phyloP scores from a whole-genome alignment of 768 basidiomycete genomes.

The Saitozyma podzolica region DNA sequence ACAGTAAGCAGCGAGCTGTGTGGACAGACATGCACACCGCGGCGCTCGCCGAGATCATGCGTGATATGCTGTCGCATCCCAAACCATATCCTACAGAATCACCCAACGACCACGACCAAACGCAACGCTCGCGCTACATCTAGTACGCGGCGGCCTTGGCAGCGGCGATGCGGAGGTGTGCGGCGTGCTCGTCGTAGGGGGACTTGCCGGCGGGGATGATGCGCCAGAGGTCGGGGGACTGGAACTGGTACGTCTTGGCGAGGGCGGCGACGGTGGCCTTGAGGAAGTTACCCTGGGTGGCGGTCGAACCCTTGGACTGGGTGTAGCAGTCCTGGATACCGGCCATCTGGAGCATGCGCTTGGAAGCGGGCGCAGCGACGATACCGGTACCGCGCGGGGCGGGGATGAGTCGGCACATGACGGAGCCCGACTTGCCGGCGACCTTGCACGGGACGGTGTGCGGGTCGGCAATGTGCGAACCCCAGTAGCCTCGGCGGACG shows the following conservation, averaged over 20 bases:
- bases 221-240: slow-evolving; percentile 96
- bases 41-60: too few relatives aligned
- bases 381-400: slow-evolving; percentile 99
- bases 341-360: slow-evolving; percentile 93
- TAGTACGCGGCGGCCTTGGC: slow-evolving; percentile 60
- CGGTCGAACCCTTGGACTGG: slow-evolving; percentile 95
- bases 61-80: not conserved
- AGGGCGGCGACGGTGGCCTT: slow-evolving; percentile 94
- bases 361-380: slow-evolving; percentile 96
- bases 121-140: not conserved
- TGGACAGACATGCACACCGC: too few relatives aligned
- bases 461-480: slow-evolving; percentile 96
- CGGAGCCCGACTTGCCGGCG: slow-evolving; percentile 96
- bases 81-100: not conserved
- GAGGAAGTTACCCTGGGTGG: slow-evolving; percentile 73
- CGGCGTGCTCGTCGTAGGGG: slow-evolving; percentile 87
- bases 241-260: slow-evolving; percentile 94
- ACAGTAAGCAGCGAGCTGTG: too few relatives aligned
- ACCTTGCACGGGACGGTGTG: slow-evolving; percentile 99
- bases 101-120: not conserved
- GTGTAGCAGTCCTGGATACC: slow-evolving; percentile 98
- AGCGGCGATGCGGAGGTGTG: slow-evolving; percentile 79
- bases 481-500: slow-evolving; percentile 99
- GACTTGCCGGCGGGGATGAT: slow-evolving; percentile 66
- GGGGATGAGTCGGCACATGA: slow-evolving; percentile 98